Conservation (phyloP, 2,329 filamentous ascomycete species). For the Fusarium citri region DNA sequence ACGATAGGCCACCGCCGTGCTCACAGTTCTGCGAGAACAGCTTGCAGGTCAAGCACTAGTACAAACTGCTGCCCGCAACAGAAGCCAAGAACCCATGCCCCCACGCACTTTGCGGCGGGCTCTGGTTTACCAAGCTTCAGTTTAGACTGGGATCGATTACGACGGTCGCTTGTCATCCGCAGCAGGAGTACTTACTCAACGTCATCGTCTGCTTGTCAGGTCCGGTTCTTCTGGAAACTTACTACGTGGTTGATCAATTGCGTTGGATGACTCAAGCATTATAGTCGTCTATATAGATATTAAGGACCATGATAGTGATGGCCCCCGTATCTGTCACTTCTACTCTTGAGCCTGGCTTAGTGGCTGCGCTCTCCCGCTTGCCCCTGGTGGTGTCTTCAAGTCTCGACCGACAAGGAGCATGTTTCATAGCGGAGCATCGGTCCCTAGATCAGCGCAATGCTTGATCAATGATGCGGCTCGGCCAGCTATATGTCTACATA, state of each 20-base stretch:
- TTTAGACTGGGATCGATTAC: slow-evolving; percentile 4
- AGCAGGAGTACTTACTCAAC: slow-evolving; percentile 4
- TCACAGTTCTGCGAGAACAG: neutral
- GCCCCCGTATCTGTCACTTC: neutral
- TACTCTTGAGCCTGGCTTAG: neutral
- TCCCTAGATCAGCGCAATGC: slow-evolving; percentile 18
- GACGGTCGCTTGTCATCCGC: slow-evolving; percentile 5
- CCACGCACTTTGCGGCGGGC: slow-evolving; percentile 15
- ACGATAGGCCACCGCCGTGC: neutral
- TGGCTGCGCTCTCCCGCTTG: neutral
- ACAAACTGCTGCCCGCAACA: neutral
- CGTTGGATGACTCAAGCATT: slow-evolving; percentile 1
- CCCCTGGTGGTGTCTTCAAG: neutral
- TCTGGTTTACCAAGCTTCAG: neutral
- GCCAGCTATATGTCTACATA: neutral
- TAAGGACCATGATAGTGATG: neutral
- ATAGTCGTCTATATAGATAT: neutral
- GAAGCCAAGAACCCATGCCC: slow-evolving; percentile 11
- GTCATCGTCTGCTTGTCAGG: slow-evolving; percentile 17
- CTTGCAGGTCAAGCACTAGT: neutral
- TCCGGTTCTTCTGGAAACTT: slow-evolving; percentile 19
- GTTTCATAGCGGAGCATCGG: slow-evolving; percentile 22
- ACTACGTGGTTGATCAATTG: neutral
- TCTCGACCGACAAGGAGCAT: neutral
- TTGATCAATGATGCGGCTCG: slow-evolving; percentile 6